A percentile compares a stretch with the other conserved stretches of the same genome.
phyloP scores from a whole-genome alignment of 257 asterid species.

The Jacaranda mimosifolia region DNA sequence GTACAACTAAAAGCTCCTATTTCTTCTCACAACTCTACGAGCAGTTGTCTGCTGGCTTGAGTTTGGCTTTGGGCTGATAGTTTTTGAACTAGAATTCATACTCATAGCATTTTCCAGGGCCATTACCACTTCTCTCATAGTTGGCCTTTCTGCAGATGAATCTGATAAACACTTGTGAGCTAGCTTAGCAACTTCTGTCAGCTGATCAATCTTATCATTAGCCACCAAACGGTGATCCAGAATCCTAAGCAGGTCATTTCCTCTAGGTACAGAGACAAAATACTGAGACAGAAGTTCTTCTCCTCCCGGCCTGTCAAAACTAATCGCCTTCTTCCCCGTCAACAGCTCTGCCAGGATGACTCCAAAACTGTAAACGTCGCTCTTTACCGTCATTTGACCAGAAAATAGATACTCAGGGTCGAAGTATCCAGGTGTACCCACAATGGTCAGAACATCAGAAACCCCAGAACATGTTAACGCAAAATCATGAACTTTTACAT shows the following conservation, averaged over 20 bases:
- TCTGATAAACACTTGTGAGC: constrained; percentile 28
- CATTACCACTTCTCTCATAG: constrained; percentile 37
- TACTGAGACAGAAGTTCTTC: constrained; percentile 4
- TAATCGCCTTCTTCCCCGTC: constrained; percentile 28
- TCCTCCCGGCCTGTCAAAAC: constrained; percentile 22
- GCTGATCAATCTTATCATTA: constrained; percentile 7
- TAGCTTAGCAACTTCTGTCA: constrained; percentile 27
- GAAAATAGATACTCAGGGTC: constrained; percentile 24
- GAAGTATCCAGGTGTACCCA: background rate
- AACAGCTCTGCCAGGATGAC: constrained; percentile 38
- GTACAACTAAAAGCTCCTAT: too few relatives aligned
- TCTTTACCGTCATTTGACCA: constrained; percentile 30
- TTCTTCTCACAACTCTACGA: background rate
- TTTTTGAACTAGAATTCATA: constrained; percentile 2
- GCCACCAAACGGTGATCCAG: constrained; percentile 18
- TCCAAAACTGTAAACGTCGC: constrained; percentile 42
- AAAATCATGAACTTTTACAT: constrained; percentile 32
- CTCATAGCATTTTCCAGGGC: background rate
- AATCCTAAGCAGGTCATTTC: constrained; percentile 12
- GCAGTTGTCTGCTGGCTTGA: constrained; percentile 7
- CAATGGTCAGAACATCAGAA: too few relatives aligned
- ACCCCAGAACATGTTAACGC: background rate
- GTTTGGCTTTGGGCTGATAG: background rate
- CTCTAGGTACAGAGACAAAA: constrained; percentile 1
- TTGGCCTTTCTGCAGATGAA: constrained; percentile 34